Conservation (phyloP, 1,139 yeast genomes). For the Casaregolazyma suthepensis region DNA sequence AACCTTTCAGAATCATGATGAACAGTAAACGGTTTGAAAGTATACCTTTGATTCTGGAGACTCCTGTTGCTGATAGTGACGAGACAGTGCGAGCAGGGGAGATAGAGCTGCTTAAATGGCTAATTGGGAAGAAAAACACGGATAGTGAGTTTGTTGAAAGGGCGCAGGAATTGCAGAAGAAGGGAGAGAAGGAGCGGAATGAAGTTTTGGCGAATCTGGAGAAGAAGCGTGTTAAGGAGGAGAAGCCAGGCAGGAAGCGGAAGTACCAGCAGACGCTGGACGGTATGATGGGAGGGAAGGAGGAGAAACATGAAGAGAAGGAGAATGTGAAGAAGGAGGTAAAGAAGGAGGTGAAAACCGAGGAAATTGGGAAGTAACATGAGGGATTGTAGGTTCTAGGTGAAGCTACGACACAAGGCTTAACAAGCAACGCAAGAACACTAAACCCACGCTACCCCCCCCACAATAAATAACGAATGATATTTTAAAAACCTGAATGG, state of each 20-base stretch:
- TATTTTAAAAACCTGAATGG: neutral
- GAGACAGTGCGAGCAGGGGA: slow-evolving; percentile 63
- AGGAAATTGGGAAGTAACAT: too few species aligned
- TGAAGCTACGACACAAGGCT: too few species aligned
- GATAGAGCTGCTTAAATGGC: slow-evolving; percentile 61
- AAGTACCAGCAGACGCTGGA: slow-evolving; percentile 1
- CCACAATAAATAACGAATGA: neutral
- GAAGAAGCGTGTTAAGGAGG: slow-evolving; percentile 6
- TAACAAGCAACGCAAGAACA: neutral
- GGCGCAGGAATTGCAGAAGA: slow-evolving; percentile 42
- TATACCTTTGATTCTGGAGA: slow-evolving; percentile 83
- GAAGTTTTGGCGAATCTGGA: slow-evolving; percentile 10
- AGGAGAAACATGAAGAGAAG: slow-evolving; percentile 10
- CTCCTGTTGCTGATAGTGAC: slow-evolving; percentile 56
- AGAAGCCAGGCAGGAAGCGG: slow-evolving; percentile 2
- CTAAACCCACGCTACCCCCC: neutral
- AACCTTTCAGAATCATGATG: slow-evolving; percentile 70
- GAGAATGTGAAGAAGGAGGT: neutral
- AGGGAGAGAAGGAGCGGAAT: slow-evolving; percentile 27
- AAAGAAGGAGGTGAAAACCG: neutral
- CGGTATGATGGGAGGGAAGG: slow-evolving; percentile 2
- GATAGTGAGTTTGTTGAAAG: slow-evolving; percentile 53
- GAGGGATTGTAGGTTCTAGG: too few species aligned
- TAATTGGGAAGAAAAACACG: slow-evolving; percentile 46
- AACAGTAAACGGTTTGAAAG: slow-evolving; percentile 55